Base-by-base conservation (phyloP, 768 basidiomycete species). In the Agaricus sinodeliciosus region DNA sequence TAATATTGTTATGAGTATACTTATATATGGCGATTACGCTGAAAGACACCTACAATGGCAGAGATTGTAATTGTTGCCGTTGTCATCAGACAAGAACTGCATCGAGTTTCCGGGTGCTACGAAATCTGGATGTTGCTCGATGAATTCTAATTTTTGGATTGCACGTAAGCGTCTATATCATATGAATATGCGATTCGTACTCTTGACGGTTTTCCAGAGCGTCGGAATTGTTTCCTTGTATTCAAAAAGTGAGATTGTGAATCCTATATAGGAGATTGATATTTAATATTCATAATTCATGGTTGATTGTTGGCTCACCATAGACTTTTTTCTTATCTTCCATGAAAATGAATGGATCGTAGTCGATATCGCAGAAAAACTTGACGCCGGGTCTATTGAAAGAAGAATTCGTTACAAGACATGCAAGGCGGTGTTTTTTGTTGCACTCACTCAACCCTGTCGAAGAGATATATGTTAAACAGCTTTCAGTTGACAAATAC, bases 291-390 rank as follows among this genome's bases (percentile, higher is more conserved):
- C 48, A 13, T 31, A 25, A 19, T 31, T 11, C 13, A 31, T 0
- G 28, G 40, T 40, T 25, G 3, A 18, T 4, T 40, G 22, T 19
- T 16, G 22, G 65, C 67, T 34, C 59, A 80, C 93, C 92, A 60
- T 96, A 96, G 43, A 87, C 80, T 69, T 90, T 91, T 36, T 88
- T 79, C 59, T 86, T 68, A 58, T 90, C 85, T 63, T 90, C 77
- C 93, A 96, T 94, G 55, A 87, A 66, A 49, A 87, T 66, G 77
- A 96, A 96, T 1, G 94, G 91, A 60, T 94, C 90, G 58, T 85
- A 85, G 63, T 90, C 80, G 51, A 92, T 62, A 59, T 96, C 90
- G 62, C 93, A 96, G 72, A 86, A 93, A 65, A 84, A 85, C 60
- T 85, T 88, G 66, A 94, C 78, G 61, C 81, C 78, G n/a, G 94